These are phyloP conservation scores for Podospora fimiseda DNA, from an alignment of 495 filamentous ascomycete species.

Conservation along the genomic window DNA sequence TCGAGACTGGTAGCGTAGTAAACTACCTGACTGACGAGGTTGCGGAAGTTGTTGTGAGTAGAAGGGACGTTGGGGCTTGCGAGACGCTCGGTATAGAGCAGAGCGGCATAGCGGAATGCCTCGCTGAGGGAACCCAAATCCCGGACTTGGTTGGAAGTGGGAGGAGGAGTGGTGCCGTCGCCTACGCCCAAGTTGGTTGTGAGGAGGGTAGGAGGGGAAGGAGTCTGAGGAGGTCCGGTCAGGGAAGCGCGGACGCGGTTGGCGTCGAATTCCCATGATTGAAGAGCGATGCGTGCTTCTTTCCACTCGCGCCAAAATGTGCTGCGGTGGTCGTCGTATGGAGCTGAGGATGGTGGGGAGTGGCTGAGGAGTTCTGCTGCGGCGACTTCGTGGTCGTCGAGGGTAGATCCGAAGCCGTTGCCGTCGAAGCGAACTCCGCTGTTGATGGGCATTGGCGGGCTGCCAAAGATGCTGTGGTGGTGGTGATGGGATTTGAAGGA, in stretches of 20 bases:
- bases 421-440: slow-evolving; percentile 50
- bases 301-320: slow-evolving; percentile 85
- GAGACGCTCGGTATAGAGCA: slow-evolving; percentile 87
- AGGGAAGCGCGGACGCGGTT: slow-evolving; percentile 38
- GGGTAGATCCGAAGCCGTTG: slow-evolving; percentile 51
- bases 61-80: slow-evolving; percentile 71
- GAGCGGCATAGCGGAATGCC: slow-evolving; percentile 80
- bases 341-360: too few relatives aligned
- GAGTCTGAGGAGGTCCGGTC: slow-evolving; percentile 22
- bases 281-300: slow-evolving; percentile 66
- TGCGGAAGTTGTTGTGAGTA: slow-evolving; percentile 71
- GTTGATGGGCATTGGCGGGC: slow-evolving; percentile 15
- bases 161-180: slow-evolving; percentile 14
- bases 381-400: slow-evolving; percentile 41
- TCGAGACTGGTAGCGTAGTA: slow-evolving; percentile 75
- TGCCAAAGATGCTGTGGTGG: slow-evolving; percentile 20
- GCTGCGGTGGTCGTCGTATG: slow-evolving; percentile 49
- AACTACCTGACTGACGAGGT: slow-evolving; percentile 71
- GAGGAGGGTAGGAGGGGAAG: neutral
- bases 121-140: slow-evolving; percentile 64
- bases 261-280: slow-evolving; percentile 70
- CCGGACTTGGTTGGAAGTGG: slow-evolving; percentile 38
- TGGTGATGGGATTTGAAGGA: slow-evolving; percentile 43
- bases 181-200: neutral
- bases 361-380: slow-evolving; percentile 24